These are phyloP conservation scores for Acephala macrosclerotiorum DNA, from an alignment of 2,329 filamentous ascomycete genomes.

Conservation along the genomic window DNA sequence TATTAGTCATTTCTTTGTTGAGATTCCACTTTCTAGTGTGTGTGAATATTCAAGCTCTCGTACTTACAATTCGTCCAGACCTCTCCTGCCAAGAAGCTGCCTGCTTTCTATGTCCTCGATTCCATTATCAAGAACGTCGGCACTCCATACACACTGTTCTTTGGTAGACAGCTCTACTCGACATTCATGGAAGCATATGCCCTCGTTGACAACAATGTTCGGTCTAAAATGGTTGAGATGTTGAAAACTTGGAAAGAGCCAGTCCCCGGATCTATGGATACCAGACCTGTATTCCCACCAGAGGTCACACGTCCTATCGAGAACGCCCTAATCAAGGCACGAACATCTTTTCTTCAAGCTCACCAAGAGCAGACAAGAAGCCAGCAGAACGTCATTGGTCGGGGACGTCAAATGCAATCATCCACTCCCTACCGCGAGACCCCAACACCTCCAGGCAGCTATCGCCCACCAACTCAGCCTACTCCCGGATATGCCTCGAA, in stretches of 20 bases:
- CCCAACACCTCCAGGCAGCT: conserved; percentile 71
- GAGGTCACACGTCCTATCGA: conserved; percentile 92
- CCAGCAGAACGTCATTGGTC: conserved; percentile 62
- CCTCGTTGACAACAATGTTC: conserved; percentile 81
- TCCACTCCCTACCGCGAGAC: conserved; percentile 73
- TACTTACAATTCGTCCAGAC: conserved; percentile 62
- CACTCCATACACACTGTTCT: conserved; percentile 94
- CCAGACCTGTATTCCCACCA: conserved; percentile 87
- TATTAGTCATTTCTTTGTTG: conserved; percentile 26
- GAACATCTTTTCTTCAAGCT: conserved; percentile 64
- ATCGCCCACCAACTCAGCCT: conserved; percentile 43
- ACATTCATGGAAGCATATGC: conserved; percentile 98
- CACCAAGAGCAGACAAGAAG: conserved; percentile 62
- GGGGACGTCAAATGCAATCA: conserved; percentile 57
- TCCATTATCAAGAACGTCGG: conserved; percentile 99
- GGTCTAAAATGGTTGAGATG: conserved; percentile 96
- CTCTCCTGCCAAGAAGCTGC: conserved; percentile 86
- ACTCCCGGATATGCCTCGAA: conserved; percentile 33
- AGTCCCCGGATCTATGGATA: conserved; percentile 90
- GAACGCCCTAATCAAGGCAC: conserved; percentile 87
- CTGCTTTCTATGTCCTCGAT: conserved; percentile 96
- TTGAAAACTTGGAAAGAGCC: conserved; percentile 98
- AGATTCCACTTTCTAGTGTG: conserved; percentile 16
- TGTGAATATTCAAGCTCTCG: conserved; percentile 30
- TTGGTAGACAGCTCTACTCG: conserved; percentile 88